Evolutionary conservation across 2,329 filamentous ascomycete genomes (phyloP), one percentile per base, ranked within the genome.

Genomic region (Penicillium sclerotiorum): DNA sequence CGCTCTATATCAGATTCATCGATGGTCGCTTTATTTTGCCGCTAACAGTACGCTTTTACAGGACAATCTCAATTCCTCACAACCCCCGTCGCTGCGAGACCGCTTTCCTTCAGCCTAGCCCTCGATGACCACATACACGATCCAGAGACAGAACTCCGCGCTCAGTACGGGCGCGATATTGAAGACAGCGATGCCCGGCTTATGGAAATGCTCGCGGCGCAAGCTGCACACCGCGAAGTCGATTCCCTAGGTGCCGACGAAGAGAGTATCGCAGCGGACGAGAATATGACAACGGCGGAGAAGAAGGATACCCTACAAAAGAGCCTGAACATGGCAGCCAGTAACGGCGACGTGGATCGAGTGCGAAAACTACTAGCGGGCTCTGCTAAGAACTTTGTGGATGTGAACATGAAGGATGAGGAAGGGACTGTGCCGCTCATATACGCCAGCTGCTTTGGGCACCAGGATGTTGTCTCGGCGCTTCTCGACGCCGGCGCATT

Each of bases 391-490:
- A 70, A 82, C 8, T 91, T 86, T 65, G 81, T 97, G 50, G 87
- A 97, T 69, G 82, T 96, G 58, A 89, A 99, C 72, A 85, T 86
- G 49, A 82, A 89, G 11, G 94, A 99, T 68, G 89, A 95, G 62
- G 94, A 99, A 68, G 94, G 94, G 13, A 97, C 94, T 1, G 89
- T 92, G n/a, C 90, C 94, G 2, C 76, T 99, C 56, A 96, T 99
- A 53, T 99, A 99, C 70, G 94, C 94, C 11, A 96, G 92, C 76
- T 99, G 94, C 68, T 99, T 99, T 78, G 92, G 94, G 32, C 94
- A 99, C 69, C 89, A 95, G 71, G 82, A 87, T 39, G 92, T 96
- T 4, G 94, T 97, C 20, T 82, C 87, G 51, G 84, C 87, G 30
- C 81, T 99, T 44, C 83, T 99, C 45, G 83, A 90, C 51, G 90